phyloP scores from a whole-genome alignment of 2,329 filamentous ascomycete species.

The Colletotrichum gloeosporioides region DNA sequence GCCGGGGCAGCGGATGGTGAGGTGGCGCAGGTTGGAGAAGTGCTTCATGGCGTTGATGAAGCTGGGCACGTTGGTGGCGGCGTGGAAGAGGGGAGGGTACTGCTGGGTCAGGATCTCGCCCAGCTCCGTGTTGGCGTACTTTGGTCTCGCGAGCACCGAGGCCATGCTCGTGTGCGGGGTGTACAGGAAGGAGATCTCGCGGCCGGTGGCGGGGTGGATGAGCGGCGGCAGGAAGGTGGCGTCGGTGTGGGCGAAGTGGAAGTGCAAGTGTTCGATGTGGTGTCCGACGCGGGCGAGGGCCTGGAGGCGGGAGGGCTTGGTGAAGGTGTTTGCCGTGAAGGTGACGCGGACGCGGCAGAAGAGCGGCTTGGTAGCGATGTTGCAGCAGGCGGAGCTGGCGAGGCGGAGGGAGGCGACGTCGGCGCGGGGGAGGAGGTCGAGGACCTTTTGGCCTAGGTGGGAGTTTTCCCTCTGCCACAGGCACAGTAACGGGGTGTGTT shows the following conservation, averaged over 20 bases:
- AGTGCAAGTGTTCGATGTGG: constrained; percentile 79
- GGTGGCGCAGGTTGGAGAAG: constrained; percentile 73
- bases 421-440: constrained; percentile 52
- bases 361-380: constrained; percentile 70
- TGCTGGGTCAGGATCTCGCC: constrained; percentile 84
- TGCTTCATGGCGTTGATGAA: constrained; percentile 78
- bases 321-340: constrained; percentile 78
- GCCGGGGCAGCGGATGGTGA: constrained; percentile 78
- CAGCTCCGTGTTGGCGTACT: constrained; percentile 81
- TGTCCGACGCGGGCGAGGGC: constrained; percentile 80
- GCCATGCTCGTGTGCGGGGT: constrained; percentile 74
- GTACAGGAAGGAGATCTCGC: constrained; percentile 83
- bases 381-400: constrained; percentile 73
- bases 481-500: constrained; percentile 54
- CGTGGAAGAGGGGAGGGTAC: constrained; percentile 88
- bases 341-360: constrained; percentile 74
- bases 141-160: constrained; percentile 68
- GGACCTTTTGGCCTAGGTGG: constrained; percentile 52
- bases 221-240: constrained; percentile 86
- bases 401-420: constrained; percentile 68
- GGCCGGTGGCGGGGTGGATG: constrained; percentile 76
- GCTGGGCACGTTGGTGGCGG: constrained; percentile 83
- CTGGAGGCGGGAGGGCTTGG: constrained; percentile 72
- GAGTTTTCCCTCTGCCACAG: constrained; percentile 56
- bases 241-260: constrained; percentile 77